Percentiles rank a stretch among this genome's conserved stretches.
Evolutionary conservation across 2,329 filamentous ascomycete species (phyloP).

Genomic region (Colletotrichum incanum): DNA sequence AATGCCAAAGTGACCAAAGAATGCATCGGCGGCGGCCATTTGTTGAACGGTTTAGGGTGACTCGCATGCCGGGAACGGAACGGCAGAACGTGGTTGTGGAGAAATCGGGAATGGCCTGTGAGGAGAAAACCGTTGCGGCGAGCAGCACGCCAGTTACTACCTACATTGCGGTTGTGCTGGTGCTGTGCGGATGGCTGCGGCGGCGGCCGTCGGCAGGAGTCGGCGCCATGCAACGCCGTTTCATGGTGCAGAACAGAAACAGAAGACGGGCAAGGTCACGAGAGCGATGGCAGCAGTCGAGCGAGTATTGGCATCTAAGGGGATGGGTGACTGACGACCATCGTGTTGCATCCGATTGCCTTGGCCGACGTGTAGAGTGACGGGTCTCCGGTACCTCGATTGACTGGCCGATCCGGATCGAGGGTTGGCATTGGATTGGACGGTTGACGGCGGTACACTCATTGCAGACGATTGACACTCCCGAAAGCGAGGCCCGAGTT

Average conservation of each 20-base stretch:
- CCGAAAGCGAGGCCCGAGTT: not conserved
- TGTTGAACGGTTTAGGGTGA: not conserved
- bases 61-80: conserved; percentile 9
- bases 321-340: not conserved
- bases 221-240: not conserved
- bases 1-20: conserved; percentile 17
- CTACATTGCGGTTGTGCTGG: not conserved
- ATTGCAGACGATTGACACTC: no score
- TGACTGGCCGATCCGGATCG: not conserved
- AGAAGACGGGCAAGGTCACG: not conserved
- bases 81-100: conserved; percentile 25
- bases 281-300: not conserved
- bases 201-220: not conserved
- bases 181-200: not conserved
- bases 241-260: not conserved
- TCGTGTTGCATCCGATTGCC: not conserved
- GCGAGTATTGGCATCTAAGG: not conserved
- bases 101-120: not conserved
- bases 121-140: conserved; percentile 1
- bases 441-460: not conserved
- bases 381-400: not conserved
- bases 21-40: not conserved
- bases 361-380: conserved; percentile 2
- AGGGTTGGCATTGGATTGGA: not conserved
- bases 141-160: not conserved